These are phyloP conservation scores for Chaetomium tenue DNA, from an alignment of 495 filamentous ascomycete species.

Conservation along the genomic window DNA sequence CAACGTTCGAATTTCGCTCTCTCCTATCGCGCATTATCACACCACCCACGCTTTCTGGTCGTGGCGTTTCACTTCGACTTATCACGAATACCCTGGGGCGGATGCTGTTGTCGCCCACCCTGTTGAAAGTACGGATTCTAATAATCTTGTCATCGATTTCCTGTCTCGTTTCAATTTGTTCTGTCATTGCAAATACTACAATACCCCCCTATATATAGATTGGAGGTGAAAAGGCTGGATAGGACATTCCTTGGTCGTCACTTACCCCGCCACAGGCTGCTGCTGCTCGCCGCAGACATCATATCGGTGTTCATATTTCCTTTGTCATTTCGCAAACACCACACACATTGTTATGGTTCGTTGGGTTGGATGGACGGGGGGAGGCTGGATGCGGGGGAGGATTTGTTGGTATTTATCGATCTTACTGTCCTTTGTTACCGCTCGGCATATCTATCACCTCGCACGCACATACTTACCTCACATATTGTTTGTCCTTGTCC, in stretches of 20 bases:
- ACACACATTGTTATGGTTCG: not conserved
- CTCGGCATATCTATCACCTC: slow-evolving; percentile 1
- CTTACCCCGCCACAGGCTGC: not conserved
- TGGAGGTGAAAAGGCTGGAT: slow-evolving; percentile 14
- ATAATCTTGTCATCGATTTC: slow-evolving; percentile 12
- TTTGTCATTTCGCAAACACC: slow-evolving; percentile 4
- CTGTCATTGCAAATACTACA: slow-evolving; percentile 18
- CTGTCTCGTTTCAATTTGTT: slow-evolving; percentile 16
- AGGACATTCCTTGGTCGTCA: not conserved
- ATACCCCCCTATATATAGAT: slow-evolving; percentile 23
- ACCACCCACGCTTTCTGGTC: slow-evolving; percentile 6
- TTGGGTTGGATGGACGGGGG: not conserved
- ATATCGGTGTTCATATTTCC: slow-evolving; percentile 5
- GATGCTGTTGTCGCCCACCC: slow-evolving; percentile 10
- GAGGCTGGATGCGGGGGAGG: not conserved
- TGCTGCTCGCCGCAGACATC: not conserved
- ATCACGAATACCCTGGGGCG: slow-evolving; percentile 23
- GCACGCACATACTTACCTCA: not conserved
- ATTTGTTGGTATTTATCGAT: not conserved
- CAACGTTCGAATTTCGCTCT: slow-evolving; percentile 3
- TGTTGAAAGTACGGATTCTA: slow-evolving; percentile 20
- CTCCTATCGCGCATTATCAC: not conserved
- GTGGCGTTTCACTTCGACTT: slow-evolving; percentile 15
- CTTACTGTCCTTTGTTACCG: not conserved
- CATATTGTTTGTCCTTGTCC: not conserved